phyloP scores from a whole-genome alignment of 2,329 filamentous ascomycete species.

The Pseudogymnoascus sp. region DNA sequence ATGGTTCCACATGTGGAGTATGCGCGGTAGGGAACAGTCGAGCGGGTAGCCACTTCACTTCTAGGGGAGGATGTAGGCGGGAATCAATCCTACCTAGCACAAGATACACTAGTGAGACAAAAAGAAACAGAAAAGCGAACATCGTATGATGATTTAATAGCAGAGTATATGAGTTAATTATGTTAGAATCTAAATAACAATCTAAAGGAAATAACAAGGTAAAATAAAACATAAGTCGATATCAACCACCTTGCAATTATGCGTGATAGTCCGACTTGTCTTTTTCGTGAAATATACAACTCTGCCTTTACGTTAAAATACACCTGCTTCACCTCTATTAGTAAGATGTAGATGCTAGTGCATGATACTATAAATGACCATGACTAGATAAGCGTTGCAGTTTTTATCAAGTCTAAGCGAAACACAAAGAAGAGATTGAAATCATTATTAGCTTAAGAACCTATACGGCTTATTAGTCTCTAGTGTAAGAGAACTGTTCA shows the following conservation, averaged over 20 bases:
- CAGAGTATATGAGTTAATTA: not conserved
- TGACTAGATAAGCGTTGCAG: not conserved
- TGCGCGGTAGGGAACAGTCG: constrained; percentile 5
- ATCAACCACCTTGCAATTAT: not conserved
- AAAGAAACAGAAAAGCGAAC: not conserved
- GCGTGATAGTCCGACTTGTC: not conserved
- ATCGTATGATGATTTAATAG: not conserved
- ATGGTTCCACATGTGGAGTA: constrained; percentile 10
- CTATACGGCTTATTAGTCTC: not conserved
- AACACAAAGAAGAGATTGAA: not conserved
- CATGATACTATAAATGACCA: not conserved
- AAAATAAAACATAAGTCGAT: not conserved
- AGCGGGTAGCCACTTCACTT: not conserved
- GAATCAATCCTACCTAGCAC: not conserved
- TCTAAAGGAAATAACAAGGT: not conserved
- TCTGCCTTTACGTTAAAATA: not conserved
- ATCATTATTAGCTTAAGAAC: not conserved
- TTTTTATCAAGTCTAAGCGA: not conserved
- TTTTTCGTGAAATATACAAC: not conserved
- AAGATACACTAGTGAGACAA: not conserved
- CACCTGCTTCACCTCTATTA: not conserved
- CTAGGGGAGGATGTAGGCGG: not conserved
- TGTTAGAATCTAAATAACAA: not conserved
- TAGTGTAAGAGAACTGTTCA: too few species aligned
- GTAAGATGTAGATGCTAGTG: not conserved